Evolutionary conservation across 768 basidiomycete species (phyloP).

Genomic region (Amanita rimosa): DNA sequence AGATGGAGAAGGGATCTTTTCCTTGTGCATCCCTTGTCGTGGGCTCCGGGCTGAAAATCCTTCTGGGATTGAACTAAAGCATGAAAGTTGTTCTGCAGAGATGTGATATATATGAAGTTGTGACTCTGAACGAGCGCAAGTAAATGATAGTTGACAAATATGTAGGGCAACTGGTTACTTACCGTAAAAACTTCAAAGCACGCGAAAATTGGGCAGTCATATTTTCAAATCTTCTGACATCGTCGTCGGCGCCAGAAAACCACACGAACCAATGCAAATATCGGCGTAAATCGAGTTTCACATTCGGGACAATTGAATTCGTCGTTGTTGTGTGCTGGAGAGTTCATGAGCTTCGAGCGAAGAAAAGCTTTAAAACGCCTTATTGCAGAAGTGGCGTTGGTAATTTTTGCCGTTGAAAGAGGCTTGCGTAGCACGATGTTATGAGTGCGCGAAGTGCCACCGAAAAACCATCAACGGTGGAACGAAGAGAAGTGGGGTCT

Average conservation of each 20-base stretch:
- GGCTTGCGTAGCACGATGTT: slow-evolving; percentile 19
- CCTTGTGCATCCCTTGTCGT: neutral
- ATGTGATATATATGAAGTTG: no score
- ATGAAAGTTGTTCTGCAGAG: no score
- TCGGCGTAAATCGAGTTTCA: slow-evolving; percentile 19
- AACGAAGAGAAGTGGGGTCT: slow-evolving; percentile 23
- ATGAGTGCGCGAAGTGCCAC: slow-evolving; percentile 7
- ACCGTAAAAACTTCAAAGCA: neutral
- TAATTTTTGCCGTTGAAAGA: slow-evolving; percentile 29
- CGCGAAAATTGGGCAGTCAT: slow-evolving; percentile 10
- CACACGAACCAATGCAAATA: slow-evolving; percentile 30
- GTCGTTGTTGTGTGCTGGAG: slow-evolving; percentile 24
- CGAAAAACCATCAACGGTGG: slow-evolving; percentile 12
- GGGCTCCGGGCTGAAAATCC: neutral
- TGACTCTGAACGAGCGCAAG: no score
- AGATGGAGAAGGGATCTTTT: neutral
- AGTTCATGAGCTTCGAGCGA: slow-evolving; percentile 25
- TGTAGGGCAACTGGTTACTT: neutral
- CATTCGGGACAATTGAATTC: slow-evolving; percentile 36
- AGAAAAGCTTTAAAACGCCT: slow-evolving; percentile 16
- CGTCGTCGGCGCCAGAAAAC: slow-evolving; percentile 20
- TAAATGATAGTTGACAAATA: neutral
- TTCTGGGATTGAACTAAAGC: neutral
- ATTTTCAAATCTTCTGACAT: slow-evolving; percentile 16
- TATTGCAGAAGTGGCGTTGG: slow-evolving; percentile 29